These are phyloP conservation scores for Diplodia seriata DNA, from an alignment of 2,329 filamentous ascomycete genomes.

Conservation along the genomic window DNA sequence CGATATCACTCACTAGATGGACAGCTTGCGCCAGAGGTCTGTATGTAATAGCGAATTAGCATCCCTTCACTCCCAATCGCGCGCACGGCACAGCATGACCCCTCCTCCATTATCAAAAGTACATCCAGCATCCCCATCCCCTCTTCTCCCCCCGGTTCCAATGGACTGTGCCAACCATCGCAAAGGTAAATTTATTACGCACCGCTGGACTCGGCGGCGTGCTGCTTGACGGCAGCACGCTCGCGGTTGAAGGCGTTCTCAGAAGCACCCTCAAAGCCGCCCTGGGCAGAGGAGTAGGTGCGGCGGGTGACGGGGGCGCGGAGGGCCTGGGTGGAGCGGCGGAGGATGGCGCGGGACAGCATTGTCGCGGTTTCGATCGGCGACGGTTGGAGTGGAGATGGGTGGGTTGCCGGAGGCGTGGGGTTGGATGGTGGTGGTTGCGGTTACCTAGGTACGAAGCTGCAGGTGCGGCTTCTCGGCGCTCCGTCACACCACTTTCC, in stretches of 20 bases:
- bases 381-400: slow-evolving; percentile 38
- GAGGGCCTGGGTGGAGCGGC: slow-evolving; percentile 58
- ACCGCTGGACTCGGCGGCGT: slow-evolving; percentile 86
- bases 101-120: not conserved
- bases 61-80: not conserved
- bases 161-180: not conserved
- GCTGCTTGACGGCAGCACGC: slow-evolving; percentile 86
- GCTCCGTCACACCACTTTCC: slow-evolving; percentile 29
- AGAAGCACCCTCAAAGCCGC: slow-evolving; percentile 63
- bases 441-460: slow-evolving; percentile 10
- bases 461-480: slow-evolving; percentile 22
- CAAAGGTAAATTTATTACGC: slow-evolving; percentile 46
- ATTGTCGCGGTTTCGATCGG: slow-evolving; percentile 39
- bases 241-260: slow-evolving; percentile 96
- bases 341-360: slow-evolving; percentile 44
- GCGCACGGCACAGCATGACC: not conserved
- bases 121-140: not conserved
- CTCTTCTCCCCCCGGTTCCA: slow-evolving; percentile 37
- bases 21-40: slow-evolving; percentile 97
- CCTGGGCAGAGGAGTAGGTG: slow-evolving; percentile 69
- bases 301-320: slow-evolving; percentile 67
- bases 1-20: slow-evolving; percentile 78
- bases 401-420: slow-evolving; percentile 19
- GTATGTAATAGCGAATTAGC: slow-evolving; percentile 34
- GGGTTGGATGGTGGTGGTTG: slow-evolving; percentile 6